Base-by-base conservation (phyloP, 2,329 filamentous ascomycete species). In the Alternaria novae-zelandiae region DNA sequence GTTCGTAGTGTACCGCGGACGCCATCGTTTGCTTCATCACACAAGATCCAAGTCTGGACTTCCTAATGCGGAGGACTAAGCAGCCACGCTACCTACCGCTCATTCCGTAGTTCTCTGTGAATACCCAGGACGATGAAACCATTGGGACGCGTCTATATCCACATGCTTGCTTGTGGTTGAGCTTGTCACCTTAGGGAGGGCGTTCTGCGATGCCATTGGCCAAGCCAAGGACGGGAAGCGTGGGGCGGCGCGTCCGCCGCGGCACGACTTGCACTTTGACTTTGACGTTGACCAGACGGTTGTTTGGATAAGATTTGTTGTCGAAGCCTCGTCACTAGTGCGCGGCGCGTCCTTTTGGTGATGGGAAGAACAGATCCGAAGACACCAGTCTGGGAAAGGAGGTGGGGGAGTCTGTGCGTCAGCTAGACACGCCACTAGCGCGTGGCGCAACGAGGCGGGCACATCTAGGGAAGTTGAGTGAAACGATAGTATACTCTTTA, bases 131-230 rank as follows among this genome's bases (percentile, higher is more conserved):
- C 17, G 23, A 21, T 21, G 20, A 32, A 61, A 17, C 25, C 13
- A 72, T 72, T 70, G 69, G 69, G 44, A 26, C 30, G 44, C 49
- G 44, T 47, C n/a, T 62, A 44, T 55, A 56, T 65, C 47, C 64
- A 23, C 54, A 57, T 63, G 63, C 62, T 59, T 64, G 41, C 46
- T 54, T 60, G 54, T 64, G 64, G 56, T 66, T 63, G 49, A 63
- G 58, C 59, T 58, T 68, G 57, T 68, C 59, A 65, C 62, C 54
- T 45, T 54, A 44, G 28, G 54, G 51, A 63, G 46, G 44, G 8
- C 5, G 28, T 63, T 65, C 58, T 60, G 56, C 12, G 20, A 23
- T 57, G 25, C 44, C 10, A 72, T 72, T 72, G 70, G 70, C 15
- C 25, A 20, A 25, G 49, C 3, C 20, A 28, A 43, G 30, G 46